Evolutionary conservation across 148 eudicot species (phyloP), one percentile per base, ranked within the genome.

Genomic region (Chenopodium berlandieri): DNA sequence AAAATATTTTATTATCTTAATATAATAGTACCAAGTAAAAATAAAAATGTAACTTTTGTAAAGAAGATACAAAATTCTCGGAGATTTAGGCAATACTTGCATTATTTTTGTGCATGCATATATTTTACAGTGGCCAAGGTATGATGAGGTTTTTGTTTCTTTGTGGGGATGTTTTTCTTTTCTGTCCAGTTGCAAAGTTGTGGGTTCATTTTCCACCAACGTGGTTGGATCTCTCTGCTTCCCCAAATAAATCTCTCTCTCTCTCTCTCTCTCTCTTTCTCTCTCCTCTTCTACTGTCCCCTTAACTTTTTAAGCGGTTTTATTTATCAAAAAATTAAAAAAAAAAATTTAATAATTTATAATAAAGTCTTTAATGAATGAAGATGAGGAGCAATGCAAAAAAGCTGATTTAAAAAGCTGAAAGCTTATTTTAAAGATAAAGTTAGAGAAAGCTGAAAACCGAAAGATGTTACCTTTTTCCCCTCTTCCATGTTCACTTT

Each of bases 211-310:
- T 62, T 83, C 76, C 46, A 70, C 83, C 80, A 84, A 79, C 80
- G 86, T 84, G 86, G 79, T 84, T 84, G 82, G 84, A 78, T 85
- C 84, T 81, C 79, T 71, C 80, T 80, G 74, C 80, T 69, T 69
- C 64, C 44, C 66, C 75, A 48, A 47, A 34, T 48, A 68, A 3
- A 3, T 76, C 81, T 71, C 73, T 32, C 76, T 81, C 69, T 63
- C 60, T 77, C 81, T 72, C 25, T 62, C n/a, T 22, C 25, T 9
- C n/a, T 32, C n/a, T 32, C 37, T 34, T 4, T 34, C 37, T 4
- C 66, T 62, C 66, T 22, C 27, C 11, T 25, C 7, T 25, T 22
- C 66, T 60, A 2, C 25, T 60, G 0, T 3, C 37, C 25, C 62
- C 62, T 56, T 17, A 56, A 58, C 63, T 58, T 58, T 12, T 62